Evolutionary conservation across 192 early-diverging fungal genomes (phyloP).

Genomic region (Piromyces finnis): DNA sequence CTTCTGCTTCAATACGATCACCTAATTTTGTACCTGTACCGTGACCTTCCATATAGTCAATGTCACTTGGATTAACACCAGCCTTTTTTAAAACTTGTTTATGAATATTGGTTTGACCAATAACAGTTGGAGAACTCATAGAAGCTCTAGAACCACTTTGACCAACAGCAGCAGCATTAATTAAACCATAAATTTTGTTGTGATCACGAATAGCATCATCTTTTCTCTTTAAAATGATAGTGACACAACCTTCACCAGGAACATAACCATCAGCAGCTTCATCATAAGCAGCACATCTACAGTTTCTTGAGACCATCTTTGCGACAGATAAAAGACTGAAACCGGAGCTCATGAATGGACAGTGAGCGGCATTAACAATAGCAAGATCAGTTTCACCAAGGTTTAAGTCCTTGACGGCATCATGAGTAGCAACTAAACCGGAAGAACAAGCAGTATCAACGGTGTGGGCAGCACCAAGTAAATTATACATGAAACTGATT

Average conservation of each 20-base stretch:
- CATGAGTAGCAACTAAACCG: conserved; percentile 7
- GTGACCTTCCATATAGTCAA: conserved; percentile 11
- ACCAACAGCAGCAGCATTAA: conserved; percentile 9
- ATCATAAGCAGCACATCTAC: conserved; percentile 10
- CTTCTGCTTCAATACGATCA: conserved; percentile 15
- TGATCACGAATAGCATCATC: conserved; percentile 9
- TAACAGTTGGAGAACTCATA: not conserved
- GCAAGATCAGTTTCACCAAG: conserved; percentile 13
- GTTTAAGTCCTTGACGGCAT: conserved; percentile 8
- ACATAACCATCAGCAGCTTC: conserved; percentile 16
- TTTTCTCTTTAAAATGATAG: conserved; percentile 10
- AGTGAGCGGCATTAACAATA: conserved; percentile 8
- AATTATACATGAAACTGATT: conserved; percentile 10
- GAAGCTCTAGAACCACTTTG: conserved; percentile 9
- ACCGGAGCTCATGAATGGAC: conserved; percentile 6
- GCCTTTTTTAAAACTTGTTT: not conserved
- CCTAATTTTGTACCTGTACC: conserved; percentile 12
- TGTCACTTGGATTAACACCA: conserved; percentile 5
- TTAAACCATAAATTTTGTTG: conserved; percentile 12
- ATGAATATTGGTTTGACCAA: not conserved
- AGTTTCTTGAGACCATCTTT: conserved; percentile 6
- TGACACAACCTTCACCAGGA: conserved; percentile 11
- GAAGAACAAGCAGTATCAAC: conserved; percentile 16
- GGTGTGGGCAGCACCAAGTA: conserved; percentile 6
- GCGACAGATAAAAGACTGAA: not conserved